Conservation (phyloP, 2,329 filamentous ascomycete species). For the Ceratocystis huliohia region DNA sequence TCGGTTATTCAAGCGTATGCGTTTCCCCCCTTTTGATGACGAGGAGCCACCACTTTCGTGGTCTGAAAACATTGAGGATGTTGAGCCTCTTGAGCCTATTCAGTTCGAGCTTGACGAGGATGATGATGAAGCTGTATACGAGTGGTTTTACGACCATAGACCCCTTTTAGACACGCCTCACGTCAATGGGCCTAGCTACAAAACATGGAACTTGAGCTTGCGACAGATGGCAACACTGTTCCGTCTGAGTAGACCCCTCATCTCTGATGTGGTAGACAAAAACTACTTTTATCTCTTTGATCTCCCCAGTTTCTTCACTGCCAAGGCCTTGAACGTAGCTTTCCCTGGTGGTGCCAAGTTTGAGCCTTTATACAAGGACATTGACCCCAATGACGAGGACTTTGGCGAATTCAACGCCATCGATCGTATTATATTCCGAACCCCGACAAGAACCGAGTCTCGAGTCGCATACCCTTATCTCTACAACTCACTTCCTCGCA, state of each 20-base stretch:
- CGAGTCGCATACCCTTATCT: constrained; percentile 87
- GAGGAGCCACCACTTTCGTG: constrained; percentile 95
- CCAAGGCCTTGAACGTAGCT: constrained; percentile 92
- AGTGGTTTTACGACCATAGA: constrained; percentile 96
- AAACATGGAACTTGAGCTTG: constrained; percentile 81
- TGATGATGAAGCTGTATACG: constrained; percentile 79
- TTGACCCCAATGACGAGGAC: constrained; percentile 96
- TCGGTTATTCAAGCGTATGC: constrained; percentile 95
- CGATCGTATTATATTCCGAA: constrained; percentile 95
- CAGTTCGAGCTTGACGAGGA: constrained; percentile 96
- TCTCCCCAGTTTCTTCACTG: constrained; percentile 83
- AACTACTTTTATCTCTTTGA: constrained; percentile 99
- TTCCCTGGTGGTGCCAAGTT: constrained; percentile 96
- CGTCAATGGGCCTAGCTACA: constrained; percentile 94
- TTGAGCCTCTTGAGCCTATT: constrained; percentile 92
- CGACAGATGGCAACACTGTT: constrained; percentile 95
- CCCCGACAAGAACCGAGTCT: constrained; percentile 88
- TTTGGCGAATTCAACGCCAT: constrained; percentile 99
- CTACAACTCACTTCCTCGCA: constrained; percentile 91
- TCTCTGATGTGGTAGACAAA: constrained; percentile 85
- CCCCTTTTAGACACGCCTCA: constrained; percentile 83
- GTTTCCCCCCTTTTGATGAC: constrained; percentile 96
- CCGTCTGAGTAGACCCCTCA: constrained; percentile 75
- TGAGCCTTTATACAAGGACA: constrained; percentile 94
- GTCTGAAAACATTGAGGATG: constrained; percentile 98